Evolutionary conservation across 768 basidiomycete species (phyloP).

Genomic region (Mycena metata): DNA sequence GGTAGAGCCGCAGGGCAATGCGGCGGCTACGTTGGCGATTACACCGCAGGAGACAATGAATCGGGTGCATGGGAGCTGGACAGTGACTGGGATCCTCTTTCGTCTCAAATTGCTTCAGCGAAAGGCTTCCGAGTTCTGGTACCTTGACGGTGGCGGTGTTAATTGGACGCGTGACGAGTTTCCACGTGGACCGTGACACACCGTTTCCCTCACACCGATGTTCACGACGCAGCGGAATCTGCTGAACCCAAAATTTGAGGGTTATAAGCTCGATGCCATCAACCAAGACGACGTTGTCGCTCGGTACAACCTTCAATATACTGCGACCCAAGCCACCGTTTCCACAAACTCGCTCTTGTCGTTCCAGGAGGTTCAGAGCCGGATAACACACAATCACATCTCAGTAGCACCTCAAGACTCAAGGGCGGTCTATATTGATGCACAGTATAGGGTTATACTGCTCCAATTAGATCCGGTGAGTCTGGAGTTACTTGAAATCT

Average conservation of each 20-base stretch:
- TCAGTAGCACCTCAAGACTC: conserved; percentile 59
- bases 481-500: conserved; percentile 5
- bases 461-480: conserved; percentile 73
- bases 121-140: too few relatives aligned
- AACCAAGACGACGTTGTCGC: conserved; percentile 67
- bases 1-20: too few relatives aligned
- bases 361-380: conserved; percentile 86
- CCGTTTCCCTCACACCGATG: conserved; percentile 2
- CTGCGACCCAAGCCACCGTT: conserved; percentile 71
- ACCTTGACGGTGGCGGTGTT: not conserved
- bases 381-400: conserved; percentile 89
- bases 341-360: conserved; percentile 74
- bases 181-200: not conserved
- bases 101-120: too few relatives aligned
- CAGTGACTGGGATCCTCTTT: too few relatives aligned
- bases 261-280: conserved; percentile 80
- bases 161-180: not conserved
- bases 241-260: conserved; percentile 87
- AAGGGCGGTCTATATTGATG: conserved; percentile 77
- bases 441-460: conserved; percentile 69
- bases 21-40: too few relatives aligned
- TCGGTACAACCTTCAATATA: conserved; percentile 64
- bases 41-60: too few relatives aligned
- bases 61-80: too few relatives aligned
- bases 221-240: conserved; percentile 60